Evolutionary conservation across 1,139 yeast genomes (phyloP), one percentile per base, ranked within the genome.

Genomic region (Candida pseudoviswanathii): DNA sequence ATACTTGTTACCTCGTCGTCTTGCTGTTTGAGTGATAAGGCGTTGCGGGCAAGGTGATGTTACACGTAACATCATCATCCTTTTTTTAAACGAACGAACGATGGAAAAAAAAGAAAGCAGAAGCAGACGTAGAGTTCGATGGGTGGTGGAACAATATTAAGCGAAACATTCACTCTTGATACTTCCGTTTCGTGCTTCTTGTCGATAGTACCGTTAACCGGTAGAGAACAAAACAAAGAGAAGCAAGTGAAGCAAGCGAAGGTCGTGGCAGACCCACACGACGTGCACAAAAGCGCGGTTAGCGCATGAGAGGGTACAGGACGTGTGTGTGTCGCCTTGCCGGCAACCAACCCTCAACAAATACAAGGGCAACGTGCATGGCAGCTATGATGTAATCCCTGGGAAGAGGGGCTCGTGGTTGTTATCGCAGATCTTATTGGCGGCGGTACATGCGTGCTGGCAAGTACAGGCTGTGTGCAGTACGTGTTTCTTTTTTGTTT

Each of bases 121-220:
- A 11, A 16, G 21, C 9, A 11, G 21, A 16, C 7, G 37, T n/a
- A 4, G 22, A 11, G 21, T 11, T 33, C 37, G 22, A 33, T 33
- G 22, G 24, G 16, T 9, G 26, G 11, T 3, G n/a, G 16, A 37
- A 25, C 9, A 37, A 37, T 25, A 37, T 8, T 37, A 37, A 37
- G 30, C 41, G 41, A 37, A 37, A 37, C 41, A 37, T 37, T 37
- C 41, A 37, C 29, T 9, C 10, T 3, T 37, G 41, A 37, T 9
- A 37, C 41, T n/a, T 10, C 30, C 41, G 31, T 5, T 25, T 37
- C 39, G 11, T 36, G 39, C 39, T 22, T 36, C 29, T 22, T 34
- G 8, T 4, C n/a, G 11, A 36, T 22, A 36, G 25, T 22, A 36
- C 11, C 41, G 41, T 3, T 2, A 37, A 37, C 11, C 39, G 22